phyloP scores from a whole-genome alignment of 345 rosid genomes.

The Citrus hindsii region DNA sequence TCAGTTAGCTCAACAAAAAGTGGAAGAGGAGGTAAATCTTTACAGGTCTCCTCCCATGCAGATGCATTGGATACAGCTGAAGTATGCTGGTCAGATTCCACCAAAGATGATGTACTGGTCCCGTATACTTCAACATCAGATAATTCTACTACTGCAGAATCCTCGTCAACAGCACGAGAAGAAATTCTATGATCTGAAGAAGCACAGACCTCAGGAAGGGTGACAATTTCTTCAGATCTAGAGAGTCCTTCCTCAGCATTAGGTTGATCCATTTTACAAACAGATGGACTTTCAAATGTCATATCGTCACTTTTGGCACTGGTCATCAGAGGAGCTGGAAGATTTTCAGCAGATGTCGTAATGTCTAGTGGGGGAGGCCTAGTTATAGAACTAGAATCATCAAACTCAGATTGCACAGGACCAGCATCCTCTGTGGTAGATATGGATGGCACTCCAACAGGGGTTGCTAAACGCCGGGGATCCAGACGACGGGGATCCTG shows the following conservation, averaged over 20 bases:
- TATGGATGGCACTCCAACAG: constrained; percentile 40
- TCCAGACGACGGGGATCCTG: constrained; percentile 99
- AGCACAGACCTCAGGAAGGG: constrained; percentile 37
- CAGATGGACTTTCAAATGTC: constrained; percentile 37
- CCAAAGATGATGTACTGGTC: constrained; percentile 31
- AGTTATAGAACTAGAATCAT: constrained; percentile 39
- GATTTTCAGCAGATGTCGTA: constrained; percentile 34
- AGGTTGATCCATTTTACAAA: constrained; percentile 40
- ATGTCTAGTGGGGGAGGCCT: constrained; percentile 42
- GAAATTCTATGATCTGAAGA: constrained; percentile 46
- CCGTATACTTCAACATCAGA: constrained; percentile 48
- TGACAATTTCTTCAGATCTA: constrained; percentile 38
- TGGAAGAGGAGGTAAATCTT: constrained; percentile 67
- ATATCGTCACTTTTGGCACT: constrained; percentile 40
- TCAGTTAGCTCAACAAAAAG: constrained; percentile 64
- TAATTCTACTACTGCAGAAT: constrained; percentile 32
- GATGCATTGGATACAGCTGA: constrained; percentile 36
- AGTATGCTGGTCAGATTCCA: constrained; percentile 51
- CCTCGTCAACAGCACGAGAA: constrained; percentile 46
- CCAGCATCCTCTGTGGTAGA: constrained; percentile 46
- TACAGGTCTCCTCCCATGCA: constrained; percentile 60
- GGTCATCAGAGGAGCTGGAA: constrained; percentile 29
- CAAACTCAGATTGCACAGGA: constrained; percentile 41
- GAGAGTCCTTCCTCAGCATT: constrained; percentile 39
- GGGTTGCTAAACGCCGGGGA: constrained; percentile 63